Evolutionary conservation across 805 yeast genomes (phyloP), one percentile per base, ranked within the genome.

Genomic region (Wickerhamiella cacticola): DNA sequence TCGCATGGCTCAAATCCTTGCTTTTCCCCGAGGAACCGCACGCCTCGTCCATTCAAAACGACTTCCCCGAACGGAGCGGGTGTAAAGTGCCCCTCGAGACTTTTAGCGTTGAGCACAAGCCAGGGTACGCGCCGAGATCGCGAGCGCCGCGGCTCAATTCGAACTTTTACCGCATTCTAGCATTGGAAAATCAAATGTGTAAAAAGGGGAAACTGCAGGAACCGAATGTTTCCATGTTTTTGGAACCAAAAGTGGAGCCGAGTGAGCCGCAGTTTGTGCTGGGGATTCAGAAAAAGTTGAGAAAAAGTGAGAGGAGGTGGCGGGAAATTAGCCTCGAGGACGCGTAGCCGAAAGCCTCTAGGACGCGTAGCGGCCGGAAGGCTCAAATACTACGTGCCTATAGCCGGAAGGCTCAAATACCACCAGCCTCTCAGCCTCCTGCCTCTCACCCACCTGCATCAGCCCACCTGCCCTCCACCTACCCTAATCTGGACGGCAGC

Each of bases 121-220:
- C 58, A 23, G 50, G 59, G 16, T 33, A 52, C 9, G 56, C 63
- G 5, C 61, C 64, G 3, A 59, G 65, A n/a, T 63, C 60, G 45
- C 60, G 65, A 13, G 64, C 61, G 44, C 55, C 57, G 13, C 46
- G 67, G 9, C 53, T 60, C 54, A 63, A 63, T 50, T 57, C 65
- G 18, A 59, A 59, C 25, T 63, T 62, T 48, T 55, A 62, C 38
- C 61, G 65, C 12, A 49, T 63, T 19, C 54, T 59, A 31, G 68
- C 68, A 2, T 51, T 63, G 38, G 68, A 63, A 47, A 53, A 57
- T 24, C 51, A 56, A 29, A 63, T 63, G 67, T 55, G 65, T 23
- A 49, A 51, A 23, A 51, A 56, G 41, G 67, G 66, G 24, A 64
- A 64, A 48, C 54, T 63, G 22, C 26, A 28, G 10, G 45, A 38